Conservation (phyloP, 1,284 basidiomycete species). For the Heliocybe sulcata region DNA sequence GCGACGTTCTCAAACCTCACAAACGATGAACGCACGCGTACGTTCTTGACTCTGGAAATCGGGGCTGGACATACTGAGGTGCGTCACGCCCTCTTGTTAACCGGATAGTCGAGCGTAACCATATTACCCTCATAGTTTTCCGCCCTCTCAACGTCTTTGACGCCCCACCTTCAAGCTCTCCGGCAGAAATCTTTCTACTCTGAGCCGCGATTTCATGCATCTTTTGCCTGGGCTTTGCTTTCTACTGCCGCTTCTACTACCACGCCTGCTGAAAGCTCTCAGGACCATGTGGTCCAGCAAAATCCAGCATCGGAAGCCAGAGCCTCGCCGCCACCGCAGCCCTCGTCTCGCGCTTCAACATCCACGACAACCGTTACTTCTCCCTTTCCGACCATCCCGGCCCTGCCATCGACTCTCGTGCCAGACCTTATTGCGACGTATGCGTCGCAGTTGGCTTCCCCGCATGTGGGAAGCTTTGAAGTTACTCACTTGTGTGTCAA, state of each 20-base stretch:
- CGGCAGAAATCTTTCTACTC: constrained; percentile 70
- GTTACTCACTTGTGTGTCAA: constrained; percentile 47
- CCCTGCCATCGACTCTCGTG: constrained; percentile 43
- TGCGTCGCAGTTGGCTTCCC: constrained; percentile 26
- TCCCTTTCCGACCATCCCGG: constrained; percentile 38
- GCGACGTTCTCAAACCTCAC: constrained; percentile 57
- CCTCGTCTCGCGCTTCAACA: background rate
- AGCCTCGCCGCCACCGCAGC: background rate
- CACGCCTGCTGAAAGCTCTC: background rate
- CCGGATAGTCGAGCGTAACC: background rate
- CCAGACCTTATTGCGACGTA: constrained; percentile 40
- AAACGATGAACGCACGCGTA: constrained; percentile 75
- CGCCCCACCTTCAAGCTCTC: constrained; percentile 44
- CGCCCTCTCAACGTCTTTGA: constrained; percentile 41
- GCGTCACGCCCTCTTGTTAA: constrained; percentile 11
- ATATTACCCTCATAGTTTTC: constrained; percentile 35
- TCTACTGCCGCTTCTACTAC: constrained; percentile 7
- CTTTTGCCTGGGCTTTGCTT: constrained; percentile 74
- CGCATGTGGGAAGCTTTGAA: constrained; percentile 39
- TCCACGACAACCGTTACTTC: background rate
- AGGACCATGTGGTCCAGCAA: background rate
- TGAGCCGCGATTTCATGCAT: constrained; percentile 72
- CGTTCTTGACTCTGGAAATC: constrained; percentile 68
- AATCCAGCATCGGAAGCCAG: constrained; percentile 3
- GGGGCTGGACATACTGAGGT: constrained; percentile 75